A percentile compares a stretch with the other conserved stretches of the same genome.
Conservation (phyloP, 1,284 basidiomycete genomes). For the Tilletiopsis washingtonensis region DNA sequence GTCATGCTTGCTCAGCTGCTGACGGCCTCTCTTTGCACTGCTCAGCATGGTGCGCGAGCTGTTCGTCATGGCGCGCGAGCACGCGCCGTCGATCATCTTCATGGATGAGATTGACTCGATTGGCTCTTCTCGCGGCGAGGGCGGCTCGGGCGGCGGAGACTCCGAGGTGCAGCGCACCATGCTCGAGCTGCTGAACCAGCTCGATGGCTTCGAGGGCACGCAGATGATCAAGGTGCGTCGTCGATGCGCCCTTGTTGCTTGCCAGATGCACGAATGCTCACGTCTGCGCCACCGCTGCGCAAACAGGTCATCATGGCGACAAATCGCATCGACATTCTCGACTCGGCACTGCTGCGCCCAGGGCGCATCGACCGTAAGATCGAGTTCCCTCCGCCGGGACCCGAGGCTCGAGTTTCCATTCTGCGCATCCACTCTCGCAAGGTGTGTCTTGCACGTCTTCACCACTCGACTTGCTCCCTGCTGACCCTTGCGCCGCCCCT, state of each 20-base stretch:
- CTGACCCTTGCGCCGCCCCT: neutral
- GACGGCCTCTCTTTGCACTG: neutral
- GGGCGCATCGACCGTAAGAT: conserved; percentile 98
- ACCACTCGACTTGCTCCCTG: neutral
- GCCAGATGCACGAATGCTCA: neutral
- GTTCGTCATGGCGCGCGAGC: conserved; percentile 97
- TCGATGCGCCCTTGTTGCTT: neutral
- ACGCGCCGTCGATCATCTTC: conserved; percentile 98
- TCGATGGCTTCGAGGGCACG: conserved; percentile 93
- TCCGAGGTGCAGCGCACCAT: conserved; percentile 97
- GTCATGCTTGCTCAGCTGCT: neutral
- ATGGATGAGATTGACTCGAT: conserved; percentile 99
- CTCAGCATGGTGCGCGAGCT: conserved; percentile 60
- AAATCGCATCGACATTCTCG: conserved; percentile 95
- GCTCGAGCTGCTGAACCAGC: conserved; percentile 91
- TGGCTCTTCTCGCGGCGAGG: conserved; percentile 83
- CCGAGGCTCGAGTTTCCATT: conserved; percentile 92
- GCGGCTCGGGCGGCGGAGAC: conserved; percentile 63
- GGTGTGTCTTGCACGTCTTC: conserved; percentile 51
- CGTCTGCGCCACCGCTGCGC: conserved; percentile 44
- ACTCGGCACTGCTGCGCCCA: conserved; percentile 85
- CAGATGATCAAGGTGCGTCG: conserved; percentile 85
- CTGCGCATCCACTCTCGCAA: conserved; percentile 94
- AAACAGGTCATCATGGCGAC: conserved; percentile 86
- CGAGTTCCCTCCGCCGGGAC: conserved; percentile 96